Evolutionary conservation across 192 early-diverging fungal species (phyloP).

Genomic region (Gaertneriomyces semiglobifer): DNA sequence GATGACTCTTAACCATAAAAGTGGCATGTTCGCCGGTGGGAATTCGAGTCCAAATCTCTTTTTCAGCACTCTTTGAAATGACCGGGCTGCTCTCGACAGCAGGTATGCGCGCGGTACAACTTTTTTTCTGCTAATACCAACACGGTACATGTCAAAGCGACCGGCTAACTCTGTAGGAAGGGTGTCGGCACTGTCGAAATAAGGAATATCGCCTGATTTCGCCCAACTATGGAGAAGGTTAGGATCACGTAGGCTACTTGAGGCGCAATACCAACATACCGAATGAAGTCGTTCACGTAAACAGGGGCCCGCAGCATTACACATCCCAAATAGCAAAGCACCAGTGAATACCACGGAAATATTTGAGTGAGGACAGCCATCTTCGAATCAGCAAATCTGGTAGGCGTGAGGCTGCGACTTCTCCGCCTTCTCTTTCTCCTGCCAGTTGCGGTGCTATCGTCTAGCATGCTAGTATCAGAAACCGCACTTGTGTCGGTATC

Average conservation of each 20-base stretch:
- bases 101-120: background rate
- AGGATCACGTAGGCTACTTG: no score
- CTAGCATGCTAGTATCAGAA: background rate
- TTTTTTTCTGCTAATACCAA: conserved; percentile 12
- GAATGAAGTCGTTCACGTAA: conserved; percentile 11
- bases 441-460: background rate
- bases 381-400: background rate
- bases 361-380: conserved; percentile 1
- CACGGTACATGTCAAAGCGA: conserved; percentile 8
- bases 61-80: conserved; percentile 7
- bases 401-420: conserved; percentile 5
- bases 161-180: conserved; percentile 14
- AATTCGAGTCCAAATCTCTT: conserved; percentile 6
- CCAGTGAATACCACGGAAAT: conserved; percentile 16
- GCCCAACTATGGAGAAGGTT: background rate
- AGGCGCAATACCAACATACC: conserved; percentile 13
- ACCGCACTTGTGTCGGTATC: background rate
- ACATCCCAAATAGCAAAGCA: conserved; percentile 22
- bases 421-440: background rate
- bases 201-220: conserved; percentile 6
- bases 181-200: conserved; percentile 2
- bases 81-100: background rate
- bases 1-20: conserved; percentile 13
- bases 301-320: conserved; percentile 17
- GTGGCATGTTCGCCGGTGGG: conserved; percentile 11